These are phyloP conservation scores for Phanerodontia chrysosporium DNA, from an alignment of 768 basidiomycete species.

Conservation along the genomic window DNA sequence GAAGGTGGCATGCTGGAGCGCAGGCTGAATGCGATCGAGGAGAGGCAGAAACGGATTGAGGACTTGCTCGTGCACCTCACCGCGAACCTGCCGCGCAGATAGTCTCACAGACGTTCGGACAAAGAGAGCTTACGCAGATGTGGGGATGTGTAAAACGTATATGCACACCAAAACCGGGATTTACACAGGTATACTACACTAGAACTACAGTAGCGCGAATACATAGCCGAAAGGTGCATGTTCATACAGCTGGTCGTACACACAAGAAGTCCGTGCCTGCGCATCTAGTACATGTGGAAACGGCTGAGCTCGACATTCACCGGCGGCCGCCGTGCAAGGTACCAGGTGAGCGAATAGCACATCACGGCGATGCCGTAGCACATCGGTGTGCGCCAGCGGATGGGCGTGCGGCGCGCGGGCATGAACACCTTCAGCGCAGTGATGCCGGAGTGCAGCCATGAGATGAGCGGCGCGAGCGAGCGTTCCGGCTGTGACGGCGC, in stretches of 20 bases:
- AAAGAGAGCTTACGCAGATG: not conserved
- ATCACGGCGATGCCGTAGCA: not conserved
- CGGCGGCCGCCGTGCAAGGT: not conserved
- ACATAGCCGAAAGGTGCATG: not conserved
- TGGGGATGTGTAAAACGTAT: not conserved
- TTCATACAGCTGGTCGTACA: not conserved
- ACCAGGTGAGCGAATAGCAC: conserved; percentile 9
- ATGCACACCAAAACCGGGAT: not conserved
- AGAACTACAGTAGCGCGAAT: not conserved
- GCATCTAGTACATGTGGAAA: not conserved
- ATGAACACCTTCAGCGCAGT: not conserved
- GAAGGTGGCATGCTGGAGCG: conserved; percentile 27
- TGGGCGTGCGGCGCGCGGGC: not conserved
- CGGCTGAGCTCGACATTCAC: not conserved
- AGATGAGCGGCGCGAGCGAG: not conserved
- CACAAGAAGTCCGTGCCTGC: not conserved
- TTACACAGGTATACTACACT: not conserved
- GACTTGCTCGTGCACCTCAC: conserved; percentile 35
- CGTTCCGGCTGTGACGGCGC: too few species aligned
- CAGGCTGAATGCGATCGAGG: conserved; percentile 39
- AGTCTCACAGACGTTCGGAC: not conserved
- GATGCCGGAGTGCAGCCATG: not conserved
- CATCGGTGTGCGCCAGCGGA: conserved; percentile 1
- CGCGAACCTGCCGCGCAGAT: not conserved
- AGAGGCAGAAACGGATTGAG: conserved; percentile 45